A percentile compares a stretch with the other conserved stretches of the same genome.
phyloP scores from a whole-genome alignment of 495 filamentous ascomycete genomes.

The Cryomyces minteri region DNA sequence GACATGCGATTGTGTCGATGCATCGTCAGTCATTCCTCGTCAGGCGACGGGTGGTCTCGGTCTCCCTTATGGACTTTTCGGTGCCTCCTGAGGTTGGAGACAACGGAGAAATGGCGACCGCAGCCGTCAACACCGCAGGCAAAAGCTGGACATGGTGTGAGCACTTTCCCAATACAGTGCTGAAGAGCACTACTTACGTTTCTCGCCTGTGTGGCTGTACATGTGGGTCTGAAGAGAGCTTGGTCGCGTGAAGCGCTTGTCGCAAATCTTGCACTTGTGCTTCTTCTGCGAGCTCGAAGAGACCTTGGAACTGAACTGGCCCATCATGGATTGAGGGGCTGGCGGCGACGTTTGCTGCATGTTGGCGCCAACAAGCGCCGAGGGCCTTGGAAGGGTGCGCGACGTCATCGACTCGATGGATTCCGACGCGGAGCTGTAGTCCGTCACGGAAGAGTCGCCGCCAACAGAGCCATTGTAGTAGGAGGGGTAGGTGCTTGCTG shows the following conservation, averaged over 20 bases:
- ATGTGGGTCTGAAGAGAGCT: constrained; percentile 96
- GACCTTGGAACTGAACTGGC: constrained; percentile 94
- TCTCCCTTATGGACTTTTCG: constrained; percentile 94
- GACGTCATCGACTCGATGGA: constrained; percentile 67
- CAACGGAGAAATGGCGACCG: constrained; percentile 92
- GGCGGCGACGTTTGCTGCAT: constrained; percentile 34
- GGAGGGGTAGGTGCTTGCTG: constrained; percentile 43
- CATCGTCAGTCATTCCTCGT: constrained; percentile 6
- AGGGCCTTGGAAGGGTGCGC: constrained; percentile 66
- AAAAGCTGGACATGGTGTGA: constrained; percentile 43
- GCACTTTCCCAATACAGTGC: constrained; percentile 13
- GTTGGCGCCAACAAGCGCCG: constrained; percentile 43
- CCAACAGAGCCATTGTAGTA: constrained; percentile 58
- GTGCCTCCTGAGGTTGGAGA: constrained; percentile 88
- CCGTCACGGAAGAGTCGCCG: constrained; percentile 78
- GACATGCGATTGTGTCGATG: too few relatives aligned
- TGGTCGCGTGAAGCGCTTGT: constrained; percentile 93
- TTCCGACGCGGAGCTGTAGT: constrained; percentile 80
- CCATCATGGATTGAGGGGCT: constrained; percentile 94
- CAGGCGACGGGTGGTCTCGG: constrained; percentile 25
- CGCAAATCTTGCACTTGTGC: constrained; percentile 99
- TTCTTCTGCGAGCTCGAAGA: constrained; percentile 96
- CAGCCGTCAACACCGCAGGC: constrained; percentile 89
- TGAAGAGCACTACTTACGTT: constrained; percentile 51
- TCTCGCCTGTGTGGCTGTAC: constrained; percentile 98